Conservation (phyloP, 306 rosid species). For the Prunus armeniaca region DNA sequence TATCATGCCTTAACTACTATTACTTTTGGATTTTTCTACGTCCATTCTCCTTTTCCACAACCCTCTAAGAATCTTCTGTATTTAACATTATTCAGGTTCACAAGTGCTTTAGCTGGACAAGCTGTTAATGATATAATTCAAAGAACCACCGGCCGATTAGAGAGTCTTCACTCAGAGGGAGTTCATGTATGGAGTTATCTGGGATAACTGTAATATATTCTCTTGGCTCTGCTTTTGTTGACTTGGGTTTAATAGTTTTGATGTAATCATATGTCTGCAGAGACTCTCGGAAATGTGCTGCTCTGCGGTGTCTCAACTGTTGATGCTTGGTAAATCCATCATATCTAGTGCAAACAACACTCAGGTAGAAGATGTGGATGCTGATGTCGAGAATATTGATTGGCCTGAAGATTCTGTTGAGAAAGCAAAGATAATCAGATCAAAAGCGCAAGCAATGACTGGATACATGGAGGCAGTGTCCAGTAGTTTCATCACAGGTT, state of each 20-base stretch:
- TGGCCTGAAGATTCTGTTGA: conserved; percentile 94
- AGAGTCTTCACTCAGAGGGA: conserved; percentile 94
- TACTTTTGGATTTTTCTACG: background rate
- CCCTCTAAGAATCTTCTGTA: background rate
- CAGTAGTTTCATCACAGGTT: conserved; percentile 84
- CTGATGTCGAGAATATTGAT: conserved; percentile 44
- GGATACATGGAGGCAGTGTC: conserved; percentile 87
- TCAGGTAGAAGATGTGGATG: conserved; percentile 48
- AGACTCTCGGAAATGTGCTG: conserved; percentile 94
- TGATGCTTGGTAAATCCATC: conserved; percentile 69
- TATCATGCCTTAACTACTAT: background rate
- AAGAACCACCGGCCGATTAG: conserved; percentile 78
- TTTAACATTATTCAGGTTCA: conserved; percentile 58
- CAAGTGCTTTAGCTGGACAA: conserved; percentile 67
- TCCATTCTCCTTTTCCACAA: background rate
- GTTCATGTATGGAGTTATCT: conserved; percentile 68
- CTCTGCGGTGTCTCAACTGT: conserved; percentile 82
- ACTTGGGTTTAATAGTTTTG: conserved; percentile 1
- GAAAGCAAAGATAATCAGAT: conserved; percentile 80
- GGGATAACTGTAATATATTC: conserved; percentile 1
- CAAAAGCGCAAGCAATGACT: conserved; percentile 69
- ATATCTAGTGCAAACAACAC: conserved; percentile 68
- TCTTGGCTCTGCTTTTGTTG: background rate
- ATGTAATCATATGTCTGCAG: conserved; percentile 47
- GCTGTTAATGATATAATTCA: conserved; percentile 77